phyloP scores from a whole-genome alignment of 345 rosid genomes.

The Corymbia maculata region DNA sequence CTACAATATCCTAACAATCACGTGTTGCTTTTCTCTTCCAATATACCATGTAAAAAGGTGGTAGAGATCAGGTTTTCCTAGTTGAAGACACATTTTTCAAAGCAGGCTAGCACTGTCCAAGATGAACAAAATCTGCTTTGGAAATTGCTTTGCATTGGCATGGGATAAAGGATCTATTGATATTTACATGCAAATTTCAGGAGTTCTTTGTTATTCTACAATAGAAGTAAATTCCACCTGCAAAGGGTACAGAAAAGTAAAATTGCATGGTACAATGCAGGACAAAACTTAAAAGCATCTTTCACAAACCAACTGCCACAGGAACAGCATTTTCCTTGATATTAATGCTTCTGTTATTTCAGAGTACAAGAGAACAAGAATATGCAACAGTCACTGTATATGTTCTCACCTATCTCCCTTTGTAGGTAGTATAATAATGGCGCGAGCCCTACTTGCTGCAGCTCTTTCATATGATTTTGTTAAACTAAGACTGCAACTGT shows the following conservation, averaged over 20 bases:
- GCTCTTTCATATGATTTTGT: conserved; percentile 90
- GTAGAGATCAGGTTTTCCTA: neutral
- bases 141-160: neutral
- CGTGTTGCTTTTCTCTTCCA: neutral
- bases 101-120: neutral
- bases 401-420: conserved; percentile 69
- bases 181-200: neutral
- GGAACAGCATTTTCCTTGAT: neutral
- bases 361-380: neutral
- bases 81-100: neutral
- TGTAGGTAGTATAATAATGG: conserved; percentile 80
- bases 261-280: neutral
- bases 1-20: neutral
- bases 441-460: conserved; percentile 81
- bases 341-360: neutral
- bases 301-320: neutral
- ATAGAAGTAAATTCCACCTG: neutral
- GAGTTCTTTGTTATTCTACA: neutral
- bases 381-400: neutral
- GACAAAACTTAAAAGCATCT: neutral
- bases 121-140: neutral
- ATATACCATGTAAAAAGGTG: neutral
- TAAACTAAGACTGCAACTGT: conserved; percentile 88
- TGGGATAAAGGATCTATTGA: neutral
- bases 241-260: neutral